phyloP scores from a whole-genome alignment of 805 yeast genomes.

The Pichia thaimueangensis region DNA sequence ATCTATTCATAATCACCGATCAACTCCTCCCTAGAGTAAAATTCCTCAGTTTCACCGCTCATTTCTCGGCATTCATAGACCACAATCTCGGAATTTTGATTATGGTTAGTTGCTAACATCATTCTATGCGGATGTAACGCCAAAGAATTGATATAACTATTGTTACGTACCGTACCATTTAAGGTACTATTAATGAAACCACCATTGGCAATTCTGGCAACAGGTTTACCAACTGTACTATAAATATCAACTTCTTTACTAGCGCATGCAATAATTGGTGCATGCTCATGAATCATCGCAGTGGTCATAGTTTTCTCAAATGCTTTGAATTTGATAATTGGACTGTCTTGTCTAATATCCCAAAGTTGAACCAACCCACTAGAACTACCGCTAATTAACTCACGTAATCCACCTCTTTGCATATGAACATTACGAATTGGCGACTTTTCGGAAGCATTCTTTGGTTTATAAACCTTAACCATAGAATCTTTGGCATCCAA shows the following conservation, averaged over 20 bases:
- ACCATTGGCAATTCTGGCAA: conserved; percentile 46
- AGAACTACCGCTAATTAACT: conserved; percentile 73
- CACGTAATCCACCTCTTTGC: conserved; percentile 96
- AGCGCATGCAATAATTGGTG: conserved; percentile 89
- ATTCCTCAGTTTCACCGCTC: conserved; percentile 16
- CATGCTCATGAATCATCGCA: conserved; percentile 89
- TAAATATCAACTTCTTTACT: conserved; percentile 72
- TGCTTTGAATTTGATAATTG: conserved; percentile 61
- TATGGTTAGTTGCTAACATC: conserved; percentile 82
- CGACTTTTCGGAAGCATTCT: conserved; percentile 19
- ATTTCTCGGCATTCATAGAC: conserved; percentile 48
- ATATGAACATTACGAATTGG: conserved; percentile 70
- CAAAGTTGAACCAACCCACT: conserved; percentile 83
- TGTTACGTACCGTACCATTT: conserved; percentile 40
- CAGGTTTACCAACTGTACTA: conserved; percentile 76
- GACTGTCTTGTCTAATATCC: conserved; percentile 77
- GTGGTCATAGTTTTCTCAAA: conserved; percentile 49
- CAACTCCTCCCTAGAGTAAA: conserved; percentile 11
- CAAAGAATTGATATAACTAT: conserved; percentile 55
- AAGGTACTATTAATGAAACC: conserved; percentile 33
- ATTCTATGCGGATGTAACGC: conserved; percentile 90
- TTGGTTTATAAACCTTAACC: conserved; percentile 74
- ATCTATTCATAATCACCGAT: too few relatives aligned
- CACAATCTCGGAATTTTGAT: conserved; percentile 67
- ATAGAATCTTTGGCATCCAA: conserved; percentile 77